phyloP scores from a whole-genome alignment of 1,284 basidiomycete genomes.

The Leccinum pachyderme region DNA sequence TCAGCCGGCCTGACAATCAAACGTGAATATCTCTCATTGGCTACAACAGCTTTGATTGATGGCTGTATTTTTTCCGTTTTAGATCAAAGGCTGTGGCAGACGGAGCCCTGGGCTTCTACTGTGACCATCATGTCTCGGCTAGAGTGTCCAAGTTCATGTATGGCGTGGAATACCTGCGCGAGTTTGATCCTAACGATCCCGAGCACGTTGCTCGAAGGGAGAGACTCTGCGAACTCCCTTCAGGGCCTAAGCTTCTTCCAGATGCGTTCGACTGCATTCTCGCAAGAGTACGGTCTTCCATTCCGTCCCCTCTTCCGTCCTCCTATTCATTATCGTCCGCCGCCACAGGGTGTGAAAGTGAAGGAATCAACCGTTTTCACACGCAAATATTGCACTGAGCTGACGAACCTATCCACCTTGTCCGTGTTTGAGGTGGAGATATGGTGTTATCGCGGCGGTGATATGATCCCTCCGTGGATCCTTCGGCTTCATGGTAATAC shows the following conservation, averaged over 20 bases:
- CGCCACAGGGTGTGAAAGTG: slow-evolving; percentile 58
- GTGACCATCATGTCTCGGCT: slow-evolving; percentile 76
- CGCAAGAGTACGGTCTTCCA: slow-evolving; percentile 47
- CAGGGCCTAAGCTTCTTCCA: slow-evolving; percentile 67
- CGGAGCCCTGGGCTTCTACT: slow-evolving; percentile 78
- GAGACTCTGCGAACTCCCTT: slow-evolving; percentile 69
- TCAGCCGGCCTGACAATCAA: slow-evolving; percentile 73
- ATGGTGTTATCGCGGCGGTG: slow-evolving; percentile 74
- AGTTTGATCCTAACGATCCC: slow-evolving; percentile 59
- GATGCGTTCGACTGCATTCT: slow-evolving; percentile 81
- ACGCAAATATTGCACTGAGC: slow-evolving; percentile 76
- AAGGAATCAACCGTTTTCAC: slow-evolving; percentile 78
- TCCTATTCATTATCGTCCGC: slow-evolving; percentile 5
- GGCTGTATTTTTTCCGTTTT: slow-evolving; percentile 1
- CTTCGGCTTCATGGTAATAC: slow-evolving; percentile 55
- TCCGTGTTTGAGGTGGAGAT: slow-evolving; percentile 79
- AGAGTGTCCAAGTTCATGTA: slow-evolving; percentile 78
- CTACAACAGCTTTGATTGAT: background rate
- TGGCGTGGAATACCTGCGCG: slow-evolving; percentile 72
- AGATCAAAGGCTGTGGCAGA: slow-evolving; percentile 81
- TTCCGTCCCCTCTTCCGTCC: background rate
- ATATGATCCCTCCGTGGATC: slow-evolving; percentile 70
- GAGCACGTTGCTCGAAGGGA: slow-evolving; percentile 64
- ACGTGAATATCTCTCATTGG: slow-evolving; percentile 46
- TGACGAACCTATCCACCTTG: slow-evolving; percentile 68